A percentile compares a stretch with the other conserved stretches of the same genome.
These are phyloP conservation scores for Chaetomium sp. DNA, from an alignment of 2,329 filamentous ascomycete genomes.

Conservation along the genomic window DNA sequence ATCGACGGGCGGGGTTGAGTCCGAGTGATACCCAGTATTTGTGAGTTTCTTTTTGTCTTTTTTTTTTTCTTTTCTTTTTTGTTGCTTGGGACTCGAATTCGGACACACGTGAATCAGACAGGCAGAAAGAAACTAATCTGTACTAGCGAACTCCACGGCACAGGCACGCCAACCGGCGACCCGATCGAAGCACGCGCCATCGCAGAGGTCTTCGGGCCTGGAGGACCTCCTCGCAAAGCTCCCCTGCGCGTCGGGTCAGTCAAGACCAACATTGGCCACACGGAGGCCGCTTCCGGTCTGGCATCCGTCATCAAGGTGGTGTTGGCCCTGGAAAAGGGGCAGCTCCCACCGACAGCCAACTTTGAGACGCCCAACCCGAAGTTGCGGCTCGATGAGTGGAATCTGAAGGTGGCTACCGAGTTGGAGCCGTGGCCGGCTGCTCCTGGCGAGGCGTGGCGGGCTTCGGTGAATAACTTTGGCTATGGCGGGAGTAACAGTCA, in stretches of 20 bases:
- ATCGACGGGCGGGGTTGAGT: no score
- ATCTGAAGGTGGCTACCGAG: conserved; percentile 21
- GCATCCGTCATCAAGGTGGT: conserved; percentile 31
- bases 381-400: conserved; percentile 26
- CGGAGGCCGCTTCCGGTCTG: conserved; percentile 32
- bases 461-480: no score
- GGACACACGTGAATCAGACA: no score
- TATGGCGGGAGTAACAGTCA: no score
- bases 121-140: background rate
- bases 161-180: conserved; percentile 16
- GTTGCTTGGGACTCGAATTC: no score
- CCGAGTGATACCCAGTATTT: no score
- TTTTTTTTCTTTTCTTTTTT: no score
- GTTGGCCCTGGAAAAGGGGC: conserved; percentile 27
- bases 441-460: no score
- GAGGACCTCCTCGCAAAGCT: background rate
- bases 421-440: no score
- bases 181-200: conserved; percentile 5
- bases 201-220: background rate
- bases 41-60: no score
- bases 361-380: conserved; percentile 26
- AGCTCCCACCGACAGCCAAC: conserved; percentile 29
- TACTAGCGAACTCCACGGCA: conserved; percentile 22
- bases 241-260: no score
- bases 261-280: conserved; percentile 27